These are phyloP conservation scores for Tylopilus sp. DNA, from an alignment of 768 basidiomycete species.

Conservation along the genomic window DNA sequence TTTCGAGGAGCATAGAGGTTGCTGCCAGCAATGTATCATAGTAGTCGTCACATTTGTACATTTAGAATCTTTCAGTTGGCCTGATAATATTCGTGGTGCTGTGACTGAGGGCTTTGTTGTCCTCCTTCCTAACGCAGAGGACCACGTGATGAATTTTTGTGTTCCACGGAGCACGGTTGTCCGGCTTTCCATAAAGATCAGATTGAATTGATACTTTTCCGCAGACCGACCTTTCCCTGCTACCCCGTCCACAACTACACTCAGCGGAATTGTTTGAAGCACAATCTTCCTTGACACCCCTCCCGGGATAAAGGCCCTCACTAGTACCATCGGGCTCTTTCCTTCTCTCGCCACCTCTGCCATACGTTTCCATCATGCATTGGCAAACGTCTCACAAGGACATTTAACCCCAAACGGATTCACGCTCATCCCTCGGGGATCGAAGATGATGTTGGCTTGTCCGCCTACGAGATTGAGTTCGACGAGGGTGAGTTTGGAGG, in stretches of 20 bases:
- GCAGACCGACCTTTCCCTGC: not conserved
- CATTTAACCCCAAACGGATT: constrained; percentile 28
- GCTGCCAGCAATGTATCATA: no score
- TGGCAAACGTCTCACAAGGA: constrained; percentile 20
- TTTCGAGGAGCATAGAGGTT: no score
- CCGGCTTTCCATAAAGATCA: constrained; percentile 28
- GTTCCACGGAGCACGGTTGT: no score
- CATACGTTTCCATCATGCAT: constrained; percentile 25
- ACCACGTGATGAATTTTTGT: no score
- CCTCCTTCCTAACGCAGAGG: no score
- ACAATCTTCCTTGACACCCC: constrained; percentile 27
- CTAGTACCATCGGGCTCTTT: constrained; percentile 17
- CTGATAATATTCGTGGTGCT: no score
- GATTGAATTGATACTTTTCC: constrained; percentile 17
- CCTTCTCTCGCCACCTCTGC: constrained; percentile 14
- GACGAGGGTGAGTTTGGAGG: constrained; percentile 21
- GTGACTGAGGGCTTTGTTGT: no score
- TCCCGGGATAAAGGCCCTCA: constrained; percentile 27
- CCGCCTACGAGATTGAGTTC: constrained; percentile 24
- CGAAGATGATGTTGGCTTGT: constrained; percentile 14
- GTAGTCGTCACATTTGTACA: no score
- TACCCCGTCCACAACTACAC: constrained; percentile 5
- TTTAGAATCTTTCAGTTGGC: no score
- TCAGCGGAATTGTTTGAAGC: constrained; percentile 26
- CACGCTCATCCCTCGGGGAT: constrained; percentile 15